Evolutionary conservation across 2,329 filamentous ascomycete genomes (phyloP).

Genomic region (Penicillium sp.): DNA sequence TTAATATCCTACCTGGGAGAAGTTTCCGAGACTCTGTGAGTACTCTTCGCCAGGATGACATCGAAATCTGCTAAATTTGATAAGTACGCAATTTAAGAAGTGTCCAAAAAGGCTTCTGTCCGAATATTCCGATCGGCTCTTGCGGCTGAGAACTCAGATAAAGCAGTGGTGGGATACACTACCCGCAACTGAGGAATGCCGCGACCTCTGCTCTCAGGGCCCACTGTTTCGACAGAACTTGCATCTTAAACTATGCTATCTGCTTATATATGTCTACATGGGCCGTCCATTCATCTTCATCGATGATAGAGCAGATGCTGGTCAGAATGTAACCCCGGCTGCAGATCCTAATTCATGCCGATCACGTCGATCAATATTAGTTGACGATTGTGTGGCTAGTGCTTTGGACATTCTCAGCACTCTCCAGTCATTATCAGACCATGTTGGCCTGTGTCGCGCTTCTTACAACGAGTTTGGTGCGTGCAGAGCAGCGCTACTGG

Average conservation of each 20-base stretch:
- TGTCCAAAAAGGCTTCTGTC: conserved; percentile 38
- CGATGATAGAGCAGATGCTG: conserved; percentile 23
- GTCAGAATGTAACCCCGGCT: conserved; percentile 14
- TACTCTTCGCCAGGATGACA: conserved; percentile 13
- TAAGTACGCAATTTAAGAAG: conserved; percentile 39
- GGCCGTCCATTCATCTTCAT: conserved; percentile 56
- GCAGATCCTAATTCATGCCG: conserved; percentile 18
- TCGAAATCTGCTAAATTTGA: conserved; percentile 16
- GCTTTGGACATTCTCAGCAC: conserved; percentile 53
- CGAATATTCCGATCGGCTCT: conserved; percentile 38
- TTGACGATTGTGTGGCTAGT: conserved; percentile 55
- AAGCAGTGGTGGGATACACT: conserved; percentile 43
- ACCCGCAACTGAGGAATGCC: conserved; percentile 36
- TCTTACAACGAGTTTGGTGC: conserved; percentile 60
- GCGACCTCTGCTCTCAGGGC: conserved; percentile 41
- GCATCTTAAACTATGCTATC: conserved; percentile 55
- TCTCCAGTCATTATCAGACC: conserved; percentile 50
- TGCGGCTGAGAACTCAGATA: conserved; percentile 37
- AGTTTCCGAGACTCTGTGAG: conserved; percentile 42
- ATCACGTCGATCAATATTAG: conserved; percentile 40
- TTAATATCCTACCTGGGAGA: conserved; percentile 44
- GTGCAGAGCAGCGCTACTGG: conserved; percentile 56
- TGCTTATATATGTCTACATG: conserved; percentile 55
- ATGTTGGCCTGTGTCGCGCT: conserved; percentile 55
- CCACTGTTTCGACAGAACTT: conserved; percentile 51